A percentile compares a stretch with the other conserved stretches of the same genome.
These are phyloP conservation scores for Rhizophagus sp. DNA, from an alignment of 192 early-diverging fungal genomes.

Conservation along the genomic window DNA sequence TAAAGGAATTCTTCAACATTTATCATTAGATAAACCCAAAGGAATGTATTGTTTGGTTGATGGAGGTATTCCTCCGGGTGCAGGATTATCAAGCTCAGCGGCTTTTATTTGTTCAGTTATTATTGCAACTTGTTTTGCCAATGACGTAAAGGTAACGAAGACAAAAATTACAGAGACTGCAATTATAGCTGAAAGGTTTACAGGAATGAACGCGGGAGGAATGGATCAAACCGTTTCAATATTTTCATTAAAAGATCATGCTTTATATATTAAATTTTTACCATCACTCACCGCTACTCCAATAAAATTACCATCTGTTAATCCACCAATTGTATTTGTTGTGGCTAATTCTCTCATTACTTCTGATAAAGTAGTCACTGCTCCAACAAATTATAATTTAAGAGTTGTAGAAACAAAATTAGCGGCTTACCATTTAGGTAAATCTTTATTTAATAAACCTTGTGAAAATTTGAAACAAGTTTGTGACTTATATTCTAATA, in stretches of 20 bases:
- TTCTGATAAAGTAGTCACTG: constrained; percentile 85
- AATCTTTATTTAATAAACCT: constrained; percentile 8
- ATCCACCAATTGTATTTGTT: constrained; percentile 69
- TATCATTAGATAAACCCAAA: constrained; percentile 45
- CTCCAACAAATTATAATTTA: constrained; percentile 87
- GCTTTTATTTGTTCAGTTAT: constrained; percentile 82
- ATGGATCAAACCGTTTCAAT: constrained; percentile 95
- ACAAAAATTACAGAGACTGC: constrained; percentile 68
- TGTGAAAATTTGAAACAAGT: constrained; percentile 47
- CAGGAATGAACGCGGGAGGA: constrained; percentile 58
- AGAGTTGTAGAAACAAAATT: constrained; percentile 90
- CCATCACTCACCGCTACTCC: constrained; percentile 65
- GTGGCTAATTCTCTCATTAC: constrained; percentile 88
- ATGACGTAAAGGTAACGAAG: constrained; percentile 45
- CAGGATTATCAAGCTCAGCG: constrained; percentile 84
- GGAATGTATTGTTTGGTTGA: constrained; percentile 73
- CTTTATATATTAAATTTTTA: constrained; percentile 81
- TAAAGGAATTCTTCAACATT: constrained; percentile 67
- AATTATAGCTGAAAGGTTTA: constrained; percentile 80
- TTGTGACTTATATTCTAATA: constrained; percentile 48
- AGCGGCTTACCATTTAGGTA: constrained; percentile 55
- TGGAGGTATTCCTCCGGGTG: constrained; percentile 79
- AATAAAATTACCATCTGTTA: constrained; percentile 62
- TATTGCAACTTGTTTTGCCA: constrained; percentile 63
- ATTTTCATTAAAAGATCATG: constrained; percentile 67